phyloP scores from a whole-genome alignment of 164 flowering plant genomes.

The Annona squamosa region DNA sequence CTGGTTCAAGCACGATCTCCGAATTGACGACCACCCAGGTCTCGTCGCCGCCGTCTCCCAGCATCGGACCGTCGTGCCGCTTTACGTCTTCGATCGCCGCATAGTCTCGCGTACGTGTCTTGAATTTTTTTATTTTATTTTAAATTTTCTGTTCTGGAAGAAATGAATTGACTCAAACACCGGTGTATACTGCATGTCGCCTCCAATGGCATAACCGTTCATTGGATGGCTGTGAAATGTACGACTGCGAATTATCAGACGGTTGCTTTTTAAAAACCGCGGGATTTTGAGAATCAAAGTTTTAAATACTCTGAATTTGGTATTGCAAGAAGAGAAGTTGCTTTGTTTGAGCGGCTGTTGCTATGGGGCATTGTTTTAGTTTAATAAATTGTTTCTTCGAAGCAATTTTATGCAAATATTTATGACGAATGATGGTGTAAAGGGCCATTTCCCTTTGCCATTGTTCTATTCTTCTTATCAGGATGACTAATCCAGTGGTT shows the following conservation, averaged over 20 bases:
- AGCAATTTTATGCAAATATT: not conserved
- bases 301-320: too few species aligned
- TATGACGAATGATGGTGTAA: not conserved
- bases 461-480: not conserved
- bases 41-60: slow-evolving; percentile 48
- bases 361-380: not conserved
- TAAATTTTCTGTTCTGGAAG: too few species aligned
- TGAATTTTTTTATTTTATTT: too few species aligned
- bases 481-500: not conserved
- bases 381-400: not conserved
- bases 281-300: too few species aligned
- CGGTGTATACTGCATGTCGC: too few species aligned
- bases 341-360: too few species aligned
- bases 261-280: too few species aligned
- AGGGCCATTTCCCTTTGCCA: not conserved
- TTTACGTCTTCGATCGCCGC: slow-evolving; percentile 75
- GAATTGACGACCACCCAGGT: slow-evolving; percentile 75
- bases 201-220: not conserved
- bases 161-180: too few species aligned
- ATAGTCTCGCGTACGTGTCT: slow-evolving; percentile 58
- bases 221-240: not conserved
- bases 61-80: slow-evolving; percentile 44
- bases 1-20: slow-evolving; percentile 91
- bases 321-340: too few species aligned
- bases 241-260: not conserved